These are phyloP conservation scores for Penicillium simplicissimum DNA, from an alignment of 495 filamentous ascomycete genomes.

Conservation along the genomic window DNA sequence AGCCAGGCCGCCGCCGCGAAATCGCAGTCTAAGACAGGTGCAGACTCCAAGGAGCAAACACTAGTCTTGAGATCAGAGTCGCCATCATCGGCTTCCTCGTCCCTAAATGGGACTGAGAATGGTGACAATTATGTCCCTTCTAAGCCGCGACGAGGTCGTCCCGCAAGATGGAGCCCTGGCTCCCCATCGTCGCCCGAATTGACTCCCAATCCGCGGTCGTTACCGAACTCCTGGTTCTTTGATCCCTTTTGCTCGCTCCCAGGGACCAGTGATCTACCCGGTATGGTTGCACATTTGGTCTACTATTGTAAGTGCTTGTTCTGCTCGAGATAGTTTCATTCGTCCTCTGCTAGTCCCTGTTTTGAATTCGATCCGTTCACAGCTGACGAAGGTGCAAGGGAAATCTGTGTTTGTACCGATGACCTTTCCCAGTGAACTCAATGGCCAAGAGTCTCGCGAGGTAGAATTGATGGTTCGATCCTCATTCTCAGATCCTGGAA, in stretches of 20 bases:
- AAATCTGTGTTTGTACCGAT: constrained; percentile 38
- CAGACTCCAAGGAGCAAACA: constrained; percentile 13
- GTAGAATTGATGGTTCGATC: constrained; percentile 33
- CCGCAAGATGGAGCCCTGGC: constrained; percentile 22
- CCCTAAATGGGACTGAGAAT: not conserved
- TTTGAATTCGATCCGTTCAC: not conserved
- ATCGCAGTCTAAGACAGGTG: not conserved
- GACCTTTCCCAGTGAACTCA: constrained; percentile 37
- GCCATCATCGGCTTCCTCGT: constrained; percentile 17
- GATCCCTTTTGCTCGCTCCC: constrained; percentile 37
- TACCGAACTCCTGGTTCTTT: constrained; percentile 32
- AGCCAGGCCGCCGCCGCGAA: constrained; percentile 7
- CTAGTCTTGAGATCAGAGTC: constrained; percentile 22
- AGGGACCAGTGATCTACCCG: constrained; percentile 26
- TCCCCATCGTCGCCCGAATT: constrained; percentile 15
- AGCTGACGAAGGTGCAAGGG: constrained; percentile 24
- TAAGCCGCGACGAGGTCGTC: constrained; percentile 17
- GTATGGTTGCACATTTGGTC: constrained; percentile 28
- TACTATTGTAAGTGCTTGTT: constrained; percentile 34
- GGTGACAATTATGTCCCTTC: constrained; percentile 1
- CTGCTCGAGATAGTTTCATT: not conserved
- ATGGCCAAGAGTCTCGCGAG: constrained; percentile 20
- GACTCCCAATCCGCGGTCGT: constrained; percentile 18
- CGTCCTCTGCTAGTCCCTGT: not conserved
- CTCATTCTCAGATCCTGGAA: constrained; percentile 36